These are phyloP conservation scores for Jaapia argillacea DNA, from an alignment of 768 basidiomycete genomes.

Conservation along the genomic window DNA sequence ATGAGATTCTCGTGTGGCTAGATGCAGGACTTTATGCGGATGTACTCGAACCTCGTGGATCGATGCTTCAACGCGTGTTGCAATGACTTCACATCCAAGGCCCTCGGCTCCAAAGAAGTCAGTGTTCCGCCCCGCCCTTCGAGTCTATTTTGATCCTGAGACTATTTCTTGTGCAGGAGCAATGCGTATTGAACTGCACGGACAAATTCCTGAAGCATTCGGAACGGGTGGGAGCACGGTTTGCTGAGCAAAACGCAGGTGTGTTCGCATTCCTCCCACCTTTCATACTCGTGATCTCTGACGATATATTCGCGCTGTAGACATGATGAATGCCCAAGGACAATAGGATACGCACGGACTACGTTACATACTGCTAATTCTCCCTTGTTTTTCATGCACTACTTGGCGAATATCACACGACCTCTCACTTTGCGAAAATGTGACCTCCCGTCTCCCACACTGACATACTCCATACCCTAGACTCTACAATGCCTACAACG, in stretches of 20 bases:
- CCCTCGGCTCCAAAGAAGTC: slow-evolving; percentile 89
- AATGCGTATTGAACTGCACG: slow-evolving; percentile 86
- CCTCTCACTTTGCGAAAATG: too few relatives aligned
- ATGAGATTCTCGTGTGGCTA: slow-evolving; percentile 24
- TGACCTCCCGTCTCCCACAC: too few relatives aligned
- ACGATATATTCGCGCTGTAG: too few relatives aligned
- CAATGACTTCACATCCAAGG: slow-evolving; percentile 95
- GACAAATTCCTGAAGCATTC: slow-evolving; percentile 98
- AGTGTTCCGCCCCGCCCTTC: not conserved
- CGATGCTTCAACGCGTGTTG: slow-evolving; percentile 93
- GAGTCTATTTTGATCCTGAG: slow-evolving; percentile 4
- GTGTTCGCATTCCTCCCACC: slow-evolving; percentile 16
- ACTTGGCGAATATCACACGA: too few relatives aligned
- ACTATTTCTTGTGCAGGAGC: slow-evolving; percentile 43
- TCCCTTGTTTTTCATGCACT: too few relatives aligned
- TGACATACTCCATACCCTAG: too few relatives aligned
- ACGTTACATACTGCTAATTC: too few relatives aligned
- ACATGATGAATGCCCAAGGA: not conserved
- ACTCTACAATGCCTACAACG: too few relatives aligned
- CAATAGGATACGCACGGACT: too few relatives aligned
- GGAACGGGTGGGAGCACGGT: slow-evolving; percentile 84
- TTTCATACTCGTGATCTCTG: too few relatives aligned
- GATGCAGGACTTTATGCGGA: slow-evolving; percentile 98
- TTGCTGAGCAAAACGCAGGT: slow-evolving; percentile 91
- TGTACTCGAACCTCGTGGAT: slow-evolving; percentile 92